These are phyloP conservation scores for Colletotrichum australisinense DNA, from an alignment of 2,329 filamentous ascomycete genomes.

Conservation along the genomic window DNA sequence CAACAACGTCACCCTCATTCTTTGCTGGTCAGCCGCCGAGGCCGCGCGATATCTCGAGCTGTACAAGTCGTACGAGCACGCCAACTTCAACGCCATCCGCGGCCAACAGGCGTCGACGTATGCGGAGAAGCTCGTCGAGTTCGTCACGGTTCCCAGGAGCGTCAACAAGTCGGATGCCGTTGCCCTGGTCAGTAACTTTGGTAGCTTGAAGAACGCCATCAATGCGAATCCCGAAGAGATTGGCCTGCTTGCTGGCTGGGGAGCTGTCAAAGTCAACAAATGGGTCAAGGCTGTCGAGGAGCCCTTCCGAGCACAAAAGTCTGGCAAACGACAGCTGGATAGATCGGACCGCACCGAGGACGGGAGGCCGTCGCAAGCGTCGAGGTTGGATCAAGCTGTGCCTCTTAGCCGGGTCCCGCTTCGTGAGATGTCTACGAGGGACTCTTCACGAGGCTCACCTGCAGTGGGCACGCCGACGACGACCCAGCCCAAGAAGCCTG, in stretches of 20 bases:
- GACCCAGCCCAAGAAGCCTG: slow-evolving; percentile 34
- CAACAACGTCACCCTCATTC: slow-evolving; percentile 90
- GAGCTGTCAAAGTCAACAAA: slow-evolving; percentile 90
- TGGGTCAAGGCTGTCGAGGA: slow-evolving; percentile 88
- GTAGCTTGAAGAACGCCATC: slow-evolving; percentile 85
- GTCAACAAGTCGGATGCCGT: slow-evolving; percentile 97
- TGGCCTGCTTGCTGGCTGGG: slow-evolving; percentile 88
- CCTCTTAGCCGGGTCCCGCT: slow-evolving; percentile 53
- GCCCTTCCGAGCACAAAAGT: slow-evolving; percentile 82
- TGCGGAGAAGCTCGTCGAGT: slow-evolving; percentile 88
- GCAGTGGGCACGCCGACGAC: slow-evolving; percentile 29
- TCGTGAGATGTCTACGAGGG: slow-evolving; percentile 49
- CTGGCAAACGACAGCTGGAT: slow-evolving; percentile 60
- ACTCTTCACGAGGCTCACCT: slow-evolving; percentile 39
- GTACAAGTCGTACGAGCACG: slow-evolving; percentile 94
- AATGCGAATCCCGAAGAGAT: slow-evolving; percentile 91
- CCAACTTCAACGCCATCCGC: slow-evolving; percentile 81
- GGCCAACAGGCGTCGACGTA: slow-evolving; percentile 88
- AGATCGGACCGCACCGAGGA: slow-evolving; percentile 41
- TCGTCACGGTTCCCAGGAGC: slow-evolving; percentile 88
- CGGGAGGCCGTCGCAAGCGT: slow-evolving; percentile 39
- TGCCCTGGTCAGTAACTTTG: slow-evolving; percentile 90
- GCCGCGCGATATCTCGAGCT: slow-evolving; percentile 93
- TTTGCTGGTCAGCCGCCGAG: slow-evolving; percentile 95
- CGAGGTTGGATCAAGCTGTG: slow-evolving; percentile 51